Base-by-base conservation (phyloP, 805 yeast genomes). In the Komagataella ulmi region DNA sequence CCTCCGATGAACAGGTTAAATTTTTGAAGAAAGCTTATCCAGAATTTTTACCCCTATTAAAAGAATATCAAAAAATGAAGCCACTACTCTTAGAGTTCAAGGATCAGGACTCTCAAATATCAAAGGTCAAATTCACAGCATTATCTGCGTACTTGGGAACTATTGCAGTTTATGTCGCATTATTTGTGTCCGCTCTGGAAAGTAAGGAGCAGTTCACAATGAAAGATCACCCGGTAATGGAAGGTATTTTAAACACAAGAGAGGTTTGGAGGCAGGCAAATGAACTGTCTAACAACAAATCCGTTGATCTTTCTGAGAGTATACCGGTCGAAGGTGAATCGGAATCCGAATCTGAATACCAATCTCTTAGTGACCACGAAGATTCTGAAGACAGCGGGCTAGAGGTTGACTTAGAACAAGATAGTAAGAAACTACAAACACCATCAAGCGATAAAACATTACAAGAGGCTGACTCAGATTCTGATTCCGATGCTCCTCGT, bases 161-260 rank as follows among this genome's bases (percentile, higher is more conserved):
- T 23, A 78, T 91, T 23, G 71, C 84, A 3, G 77, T 89, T 5
- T 91, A 89, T 64, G 79, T 91, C 59, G 85, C 96, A 3, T 62
- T 93, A 14, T 79, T 91, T 55, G 66, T 78, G 17, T 80, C 80
- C 44, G 75, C 78, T 47, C 61, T 83, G 45, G 66, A 70, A 47
- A 70, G 70, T 19, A 82, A 79, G 24, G 84, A 80, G 50, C 58
- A 53, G 18, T 61, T 65, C 52, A 68, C 77, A 8, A 81, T 90
- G 84, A 88, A 88, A 59, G 95, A 88, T 52, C 91, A 85, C 57
- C 85, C 91, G 2, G 83, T 91, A 1, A 91, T 93, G 97, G 89
- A 87, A 60, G 77, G 85, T 24, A 82, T 91, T 40, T 69, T 91
- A 51, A 81, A 85, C 51, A 75, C 93, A 2, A 76, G 95, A 57